Evolutionary conservation across 495 filamentous ascomycete genomes (phyloP).

Genomic region (Halenospora varia): DNA sequence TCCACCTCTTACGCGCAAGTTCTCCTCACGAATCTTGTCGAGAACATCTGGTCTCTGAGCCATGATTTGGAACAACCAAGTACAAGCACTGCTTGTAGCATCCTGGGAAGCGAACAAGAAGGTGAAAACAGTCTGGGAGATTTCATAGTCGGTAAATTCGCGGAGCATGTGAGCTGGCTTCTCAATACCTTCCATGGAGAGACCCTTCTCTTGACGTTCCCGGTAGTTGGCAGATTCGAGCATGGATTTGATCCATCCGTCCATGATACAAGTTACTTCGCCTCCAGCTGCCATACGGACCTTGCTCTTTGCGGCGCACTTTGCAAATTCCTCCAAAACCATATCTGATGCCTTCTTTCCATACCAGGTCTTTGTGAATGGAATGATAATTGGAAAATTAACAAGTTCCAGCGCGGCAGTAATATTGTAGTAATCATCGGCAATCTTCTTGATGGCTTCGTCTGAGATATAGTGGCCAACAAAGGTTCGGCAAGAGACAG

Average conservation of each 20-base stretch:
- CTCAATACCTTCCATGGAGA: constrained; percentile 58
- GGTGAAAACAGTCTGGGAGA: constrained; percentile 92
- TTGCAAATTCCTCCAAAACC: constrained; percentile 84
- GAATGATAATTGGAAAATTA: constrained; percentile 97
- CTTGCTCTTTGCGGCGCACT: constrained; percentile 90
- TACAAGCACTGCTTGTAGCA: constrained; percentile 86
- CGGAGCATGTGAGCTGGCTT: constrained; percentile 81
- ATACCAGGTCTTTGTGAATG: constrained; percentile 95
- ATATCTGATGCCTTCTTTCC: constrained; percentile 94
- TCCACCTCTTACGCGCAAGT: constrained; percentile 71
- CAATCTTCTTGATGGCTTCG: constrained; percentile 86
- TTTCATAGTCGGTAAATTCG: constrained; percentile 87
- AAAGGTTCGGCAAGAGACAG: constrained; percentile 91
- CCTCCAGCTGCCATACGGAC: constrained; percentile 89
- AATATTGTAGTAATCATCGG: constrained; percentile 94
- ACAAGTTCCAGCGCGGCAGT: constrained; percentile 95
- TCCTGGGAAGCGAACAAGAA: constrained; percentile 98
- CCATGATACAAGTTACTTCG: constrained; percentile 86
- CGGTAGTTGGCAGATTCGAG: constrained; percentile 74
- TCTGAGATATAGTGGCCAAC: constrained; percentile 94
- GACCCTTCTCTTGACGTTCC: constrained; percentile 63
- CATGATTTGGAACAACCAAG: constrained; percentile 93
- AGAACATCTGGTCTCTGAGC: constrained; percentile 91
- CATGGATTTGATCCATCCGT: constrained; percentile 87
- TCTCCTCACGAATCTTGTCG: constrained; percentile 90